Base-by-base conservation (phyloP, 768 basidiomycete species). In the Cystofilobasidium ferigula region DNA sequence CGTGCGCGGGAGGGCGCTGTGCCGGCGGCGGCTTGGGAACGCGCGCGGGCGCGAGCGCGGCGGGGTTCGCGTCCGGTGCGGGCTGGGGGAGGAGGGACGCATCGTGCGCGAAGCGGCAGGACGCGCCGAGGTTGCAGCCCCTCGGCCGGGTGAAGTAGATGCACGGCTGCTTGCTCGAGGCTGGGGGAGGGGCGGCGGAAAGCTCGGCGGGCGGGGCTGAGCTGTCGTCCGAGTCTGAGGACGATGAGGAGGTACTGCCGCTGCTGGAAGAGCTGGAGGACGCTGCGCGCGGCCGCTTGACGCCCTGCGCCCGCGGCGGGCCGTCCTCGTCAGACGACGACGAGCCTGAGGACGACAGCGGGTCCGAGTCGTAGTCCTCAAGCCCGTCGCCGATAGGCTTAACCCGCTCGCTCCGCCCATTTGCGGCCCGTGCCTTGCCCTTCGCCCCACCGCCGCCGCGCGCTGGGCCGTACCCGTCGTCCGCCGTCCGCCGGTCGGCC, bases 391-490 rank as follows among this genome's bases (percentile, higher is more conserved):
- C 62, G 18, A 36, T 53, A 2, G 22, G 5, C 12, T 34, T 28
- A 8, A 32, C 62, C 61, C 53, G 53, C 12, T 22, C 28, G 53
- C 40, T 32, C 63, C 38, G 28, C 57, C 24, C 35, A 4, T 20
- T 14, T n/a, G n/a, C n/a, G n/a, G 35, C 59, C n/a, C 14, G 38
- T 28, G 26, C 48, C 63, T 47, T 66, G n/a, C 7, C 78, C 77
- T 30, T 71, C n/a, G n/a, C n/a, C n/a, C n/a, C n/a, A n/a, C n/a
- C n/a, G n/a, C n/a, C n/a, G n/a, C n/a, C n/a, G 69, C 22, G 74
- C 76, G 6, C 76, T 73, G 12, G 76, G 77, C 9, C 77, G 71
- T 20, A 70, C 74, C 57, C 69, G 43, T 28, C 58, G 54, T 28
- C 56, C 56, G 51, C 59, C 28, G 34, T 12, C 20, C 30, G 3